Evolutionary conservation across 306 rosid species (phyloP).

Genomic region (Acacia melanoxylon): DNA sequence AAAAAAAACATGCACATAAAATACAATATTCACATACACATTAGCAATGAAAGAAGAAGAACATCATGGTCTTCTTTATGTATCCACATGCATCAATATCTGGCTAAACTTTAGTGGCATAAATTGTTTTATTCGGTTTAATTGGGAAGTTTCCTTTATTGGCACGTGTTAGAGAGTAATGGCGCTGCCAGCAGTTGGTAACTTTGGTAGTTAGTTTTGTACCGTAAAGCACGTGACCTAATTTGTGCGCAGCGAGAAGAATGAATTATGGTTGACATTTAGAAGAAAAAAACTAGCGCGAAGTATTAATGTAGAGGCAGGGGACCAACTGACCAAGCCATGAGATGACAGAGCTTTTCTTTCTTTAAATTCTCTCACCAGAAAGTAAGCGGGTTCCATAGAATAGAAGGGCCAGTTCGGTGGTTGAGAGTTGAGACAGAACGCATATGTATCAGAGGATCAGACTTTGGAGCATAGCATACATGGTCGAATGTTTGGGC

Average conservation of each 20-base stretch:
- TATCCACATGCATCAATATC: neutral
- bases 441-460: neutral
- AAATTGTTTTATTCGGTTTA: neutral
- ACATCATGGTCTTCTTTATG: neutral
- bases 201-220: neutral
- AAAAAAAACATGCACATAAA: too few species aligned
- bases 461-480: too few species aligned
- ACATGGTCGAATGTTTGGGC: too few species aligned
- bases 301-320: conserved; percentile 11
- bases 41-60: neutral
- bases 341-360: conserved; percentile 13
- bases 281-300: neutral
- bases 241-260: neutral
- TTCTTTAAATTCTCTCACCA: conserved; percentile 17
- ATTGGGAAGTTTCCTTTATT: neutral
- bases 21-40: neutral
- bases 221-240: neutral
- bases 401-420: conserved; percentile 18
- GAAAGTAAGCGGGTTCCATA: conserved; percentile 44
- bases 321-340: conserved; percentile 22
- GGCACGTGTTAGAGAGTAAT: conserved; percentile 10
- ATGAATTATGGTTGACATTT: neutral
- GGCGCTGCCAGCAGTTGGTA: conserved; percentile 4
- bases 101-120: neutral
- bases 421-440: conserved; percentile 46